Conservation (phyloP, 805 yeast genomes). For the Clavispora fructus region DNA sequence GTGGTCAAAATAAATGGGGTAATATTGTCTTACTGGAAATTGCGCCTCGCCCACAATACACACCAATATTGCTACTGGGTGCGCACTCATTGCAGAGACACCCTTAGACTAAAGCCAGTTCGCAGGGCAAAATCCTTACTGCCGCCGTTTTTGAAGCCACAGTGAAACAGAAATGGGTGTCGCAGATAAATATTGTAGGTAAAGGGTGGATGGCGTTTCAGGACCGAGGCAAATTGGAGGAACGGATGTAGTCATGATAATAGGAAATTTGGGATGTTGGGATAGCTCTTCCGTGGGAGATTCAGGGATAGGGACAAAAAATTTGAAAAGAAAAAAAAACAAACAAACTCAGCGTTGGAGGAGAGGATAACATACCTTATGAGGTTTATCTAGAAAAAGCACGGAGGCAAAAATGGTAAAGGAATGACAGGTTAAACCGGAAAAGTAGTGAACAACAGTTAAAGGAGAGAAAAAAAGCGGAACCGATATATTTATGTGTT, state of each 20-base stretch:
- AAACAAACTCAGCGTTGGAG: not conserved
- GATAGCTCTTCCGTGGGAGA: not conserved
- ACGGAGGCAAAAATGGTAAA: constrained; percentile 2
- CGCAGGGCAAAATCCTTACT: too few species aligned
- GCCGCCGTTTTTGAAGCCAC: too few species aligned
- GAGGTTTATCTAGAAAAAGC: constrained; percentile 1
- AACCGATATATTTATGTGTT: not conserved
- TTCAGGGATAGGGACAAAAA: not conserved
- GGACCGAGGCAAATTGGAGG: too few species aligned
- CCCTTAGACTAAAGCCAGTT: too few species aligned
- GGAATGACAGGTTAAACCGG: constrained; percentile 15
- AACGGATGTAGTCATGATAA: too few species aligned
- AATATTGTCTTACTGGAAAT: not conserved
- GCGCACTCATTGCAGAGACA: too few species aligned
- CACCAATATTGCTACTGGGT: too few species aligned
- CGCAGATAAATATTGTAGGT: too few species aligned
- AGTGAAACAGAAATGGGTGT: too few species aligned
- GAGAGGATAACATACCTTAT: not conserved
- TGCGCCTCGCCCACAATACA: not conserved
- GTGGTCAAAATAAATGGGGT: not conserved
- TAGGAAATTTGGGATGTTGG: too few species aligned
- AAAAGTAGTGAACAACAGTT: constrained; percentile 1
- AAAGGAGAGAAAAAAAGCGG: not conserved
- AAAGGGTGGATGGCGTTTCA: too few species aligned
- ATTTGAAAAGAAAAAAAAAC: too few species aligned